These are phyloP conservation scores for Adansonia digitata DNA, from an alignment of 345 rosid genomes.

Conservation along the genomic window DNA sequence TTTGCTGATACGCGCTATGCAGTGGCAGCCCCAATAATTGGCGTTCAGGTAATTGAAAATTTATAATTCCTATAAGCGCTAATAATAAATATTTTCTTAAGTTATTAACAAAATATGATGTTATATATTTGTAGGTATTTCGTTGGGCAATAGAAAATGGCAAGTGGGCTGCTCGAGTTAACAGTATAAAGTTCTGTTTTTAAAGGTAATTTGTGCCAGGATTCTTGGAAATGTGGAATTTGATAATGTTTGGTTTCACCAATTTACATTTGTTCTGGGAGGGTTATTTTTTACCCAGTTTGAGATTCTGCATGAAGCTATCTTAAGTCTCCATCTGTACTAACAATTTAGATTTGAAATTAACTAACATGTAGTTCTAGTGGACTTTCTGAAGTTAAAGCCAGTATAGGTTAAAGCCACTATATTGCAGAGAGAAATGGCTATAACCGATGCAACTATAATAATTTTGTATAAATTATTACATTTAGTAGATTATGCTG, in stretches of 20 bases:
- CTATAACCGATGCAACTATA: not conserved
- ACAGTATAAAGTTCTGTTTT: conserved; percentile 69
- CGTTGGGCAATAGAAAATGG: conserved; percentile 85
- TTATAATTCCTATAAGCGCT: not conserved
- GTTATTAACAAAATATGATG: not conserved
- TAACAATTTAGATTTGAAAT: not conserved
- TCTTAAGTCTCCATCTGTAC: not conserved
- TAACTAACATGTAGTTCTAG: not conserved
- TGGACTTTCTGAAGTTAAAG: not conserved
- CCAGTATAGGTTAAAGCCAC: not conserved
- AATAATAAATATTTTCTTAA: not conserved
- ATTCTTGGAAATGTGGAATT: not conserved
- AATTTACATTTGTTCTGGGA: conserved; percentile 9
- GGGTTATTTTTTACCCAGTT: not conserved
- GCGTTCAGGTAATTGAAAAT: conserved; percentile 57
- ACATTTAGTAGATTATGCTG: not conserved
- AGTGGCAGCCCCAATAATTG: conserved; percentile 69
- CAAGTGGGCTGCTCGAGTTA: conserved; percentile 80
- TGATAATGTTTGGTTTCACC: not conserved
- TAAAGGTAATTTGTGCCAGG: conserved; percentile 51
- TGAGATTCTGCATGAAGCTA: not conserved
- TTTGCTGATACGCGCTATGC: conserved; percentile 65
- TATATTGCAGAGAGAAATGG: not conserved
- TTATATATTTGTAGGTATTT: conserved; percentile 55
- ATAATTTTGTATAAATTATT: not conserved